Conservation (phyloP, 805 yeast species). For the Saturnispora sekii region DNA sequence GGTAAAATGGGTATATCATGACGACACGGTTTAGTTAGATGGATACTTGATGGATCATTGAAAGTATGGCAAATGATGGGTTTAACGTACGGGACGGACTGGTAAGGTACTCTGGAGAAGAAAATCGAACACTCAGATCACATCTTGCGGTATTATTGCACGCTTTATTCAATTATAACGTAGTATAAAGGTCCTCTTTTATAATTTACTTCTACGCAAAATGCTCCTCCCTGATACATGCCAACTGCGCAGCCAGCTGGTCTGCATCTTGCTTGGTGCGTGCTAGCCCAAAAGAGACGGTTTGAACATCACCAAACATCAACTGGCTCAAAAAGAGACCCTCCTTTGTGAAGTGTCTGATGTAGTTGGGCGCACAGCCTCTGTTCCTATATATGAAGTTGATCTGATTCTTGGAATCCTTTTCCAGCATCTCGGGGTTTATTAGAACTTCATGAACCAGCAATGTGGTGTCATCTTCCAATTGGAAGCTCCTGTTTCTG, state of each 20-base stretch:
- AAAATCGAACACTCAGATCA: no score
- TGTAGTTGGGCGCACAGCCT: slow-evolving; percentile 10
- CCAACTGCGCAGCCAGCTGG: slow-evolving; percentile 17
- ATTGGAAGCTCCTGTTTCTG: slow-evolving; percentile 5
- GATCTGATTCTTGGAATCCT: slow-evolving; percentile 13
- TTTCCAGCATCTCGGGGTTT: slow-evolving; percentile 7
- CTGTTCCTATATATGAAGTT: slow-evolving; percentile 10
- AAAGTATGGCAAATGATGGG: neutral
- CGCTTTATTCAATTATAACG: no score
- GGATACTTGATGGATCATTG: neutral
- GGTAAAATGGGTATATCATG: slow-evolving; percentile 47
- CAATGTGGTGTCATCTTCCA: neutral
- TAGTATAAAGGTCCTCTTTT: neutral
- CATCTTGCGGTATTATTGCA: no score
- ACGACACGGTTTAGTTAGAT: slow-evolving; percentile 33
- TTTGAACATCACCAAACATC: slow-evolving; percentile 10
- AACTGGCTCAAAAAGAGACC: slow-evolving; percentile 11
- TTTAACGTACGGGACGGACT: no score
- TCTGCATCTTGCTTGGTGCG: slow-evolving; percentile 10
- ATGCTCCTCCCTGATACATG: slow-evolving; percentile 11
- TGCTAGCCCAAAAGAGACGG: slow-evolving; percentile 14
- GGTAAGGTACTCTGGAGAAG: neutral
- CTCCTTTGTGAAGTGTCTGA: slow-evolving; percentile 3
- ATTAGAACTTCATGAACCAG: slow-evolving; percentile 13
- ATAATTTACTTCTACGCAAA: slow-evolving; percentile 4